Base-by-base conservation (phyloP, 2,329 filamentous ascomycete species). In the Chaetoscypha palmicola region DNA sequence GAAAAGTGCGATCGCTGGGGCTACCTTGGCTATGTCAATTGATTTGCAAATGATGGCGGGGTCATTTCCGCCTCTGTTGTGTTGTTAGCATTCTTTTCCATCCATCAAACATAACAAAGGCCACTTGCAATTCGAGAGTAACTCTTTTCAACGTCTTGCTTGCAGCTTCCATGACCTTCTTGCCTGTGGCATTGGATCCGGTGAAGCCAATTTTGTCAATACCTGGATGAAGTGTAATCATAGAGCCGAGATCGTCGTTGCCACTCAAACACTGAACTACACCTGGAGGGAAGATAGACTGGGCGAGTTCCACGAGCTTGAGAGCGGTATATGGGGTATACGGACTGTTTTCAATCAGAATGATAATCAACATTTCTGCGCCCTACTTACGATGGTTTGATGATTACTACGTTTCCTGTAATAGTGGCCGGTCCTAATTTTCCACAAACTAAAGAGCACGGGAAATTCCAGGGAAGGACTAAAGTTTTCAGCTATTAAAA, bases 381-480 rank as follows among this genome's bases (percentile, higher is more conserved):
- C 24, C 12, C 24, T 28, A 28, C 24, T 28, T 28, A 28, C 11
- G 39, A 44, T 88, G 89, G 4, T 56, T 74, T 74, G 48, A 77
- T 66, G 51, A 77, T 74, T 16, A 77, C 61, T n/a, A 65, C 60
- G 55, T 75, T 74, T 20, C 70, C 72, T 0, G 72, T 72, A 17
- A 74, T 59, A 4, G 75, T 58, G 0, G 71, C 65, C 1, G 68
- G 63, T 3, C 62, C 64, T 20, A 74, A 64, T 57, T 79, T 79
- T 32, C 71, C 62, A 28, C 14, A 21, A 12, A 20, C 30, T 3
- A 53, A 60, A 43, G 68, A 64, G 21, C 70, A 47, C 2, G 69
- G 68, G 51, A 69, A 78, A 57, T 79, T 79, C 76, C 76, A 80
- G 1, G 76, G 74, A 16, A 73, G 71, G 52, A 79, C 76, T 68